Percentiles rank a stretch among this genome's conserved stretches.
phyloP scores from a whole-genome alignment of 1,284 basidiomycete genomes.

The Omphalotus olearius region DNA sequence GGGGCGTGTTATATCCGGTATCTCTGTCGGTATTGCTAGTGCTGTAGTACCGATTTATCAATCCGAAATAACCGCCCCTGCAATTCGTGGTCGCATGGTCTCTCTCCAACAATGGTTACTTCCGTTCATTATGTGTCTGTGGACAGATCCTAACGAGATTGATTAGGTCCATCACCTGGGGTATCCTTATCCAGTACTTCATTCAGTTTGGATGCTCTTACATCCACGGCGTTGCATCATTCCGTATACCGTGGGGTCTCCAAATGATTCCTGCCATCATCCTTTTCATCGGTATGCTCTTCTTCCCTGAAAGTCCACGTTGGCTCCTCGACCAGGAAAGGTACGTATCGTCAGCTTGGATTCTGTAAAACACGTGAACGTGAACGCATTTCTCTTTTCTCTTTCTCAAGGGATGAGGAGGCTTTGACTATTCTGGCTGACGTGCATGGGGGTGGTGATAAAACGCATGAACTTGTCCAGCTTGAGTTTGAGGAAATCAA shows the following conservation, averaged over 20 bases:
- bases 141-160: neutral
- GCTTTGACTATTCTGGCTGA: slow-evolving; percentile 76
- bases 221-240: slow-evolving; percentile 63
- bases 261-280: slow-evolving; percentile 75
- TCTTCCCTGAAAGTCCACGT: slow-evolving; percentile 65
- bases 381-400: slow-evolving; percentile 14
- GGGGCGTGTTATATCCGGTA: slow-evolving; percentile 61
- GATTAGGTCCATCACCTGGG: slow-evolving; percentile 63
- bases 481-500: slow-evolving; percentile 81
- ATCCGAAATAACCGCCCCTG: slow-evolving; percentile 65
- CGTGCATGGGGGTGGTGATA: slow-evolving; percentile 73
- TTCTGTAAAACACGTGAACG: neutral
- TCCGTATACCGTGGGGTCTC: slow-evolving; percentile 77
- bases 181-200: slow-evolving; percentile 72
- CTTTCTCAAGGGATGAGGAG: slow-evolving; percentile 48
- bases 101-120: slow-evolving; percentile 69
- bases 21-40: slow-evolving; percentile 56
- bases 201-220: slow-evolving; percentile 73
- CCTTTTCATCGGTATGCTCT: slow-evolving; percentile 62
- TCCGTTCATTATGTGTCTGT: neutral
- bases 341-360: slow-evolving; percentile 16
- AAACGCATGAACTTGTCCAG: slow-evolving; percentile 59
- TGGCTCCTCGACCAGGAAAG: slow-evolving; percentile 63
- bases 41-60: slow-evolving; percentile 69
- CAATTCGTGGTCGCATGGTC: slow-evolving; percentile 71